A percentile compares a stretch with the other conserved stretches of the same genome.
Evolutionary conservation across 352 stramenopile genomes (phyloP).

Genomic region (Phytopythium delawarense): DNA sequence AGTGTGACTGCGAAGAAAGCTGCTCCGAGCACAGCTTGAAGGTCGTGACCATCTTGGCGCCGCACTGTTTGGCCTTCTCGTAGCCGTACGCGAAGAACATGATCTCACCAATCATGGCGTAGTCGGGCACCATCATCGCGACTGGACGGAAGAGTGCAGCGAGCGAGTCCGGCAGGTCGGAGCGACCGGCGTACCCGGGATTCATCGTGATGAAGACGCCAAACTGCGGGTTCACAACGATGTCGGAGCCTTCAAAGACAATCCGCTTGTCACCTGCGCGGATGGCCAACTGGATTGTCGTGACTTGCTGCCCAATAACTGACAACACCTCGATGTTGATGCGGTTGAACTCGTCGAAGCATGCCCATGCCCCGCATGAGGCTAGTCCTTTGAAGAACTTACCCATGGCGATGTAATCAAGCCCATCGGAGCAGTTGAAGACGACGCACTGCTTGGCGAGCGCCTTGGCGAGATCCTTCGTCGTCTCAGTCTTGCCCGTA

Average conservation of each 20-base stretch:
- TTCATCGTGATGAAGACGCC: constrained; percentile 92
- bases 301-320: constrained; percentile 88
- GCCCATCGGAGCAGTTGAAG: constrained; percentile 91
- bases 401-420: constrained; percentile 94
- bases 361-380: constrained; percentile 91
- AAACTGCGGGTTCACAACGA: constrained; percentile 91
- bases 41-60: constrained; percentile 86
- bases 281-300: constrained; percentile 89
- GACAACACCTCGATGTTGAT: constrained; percentile 89
- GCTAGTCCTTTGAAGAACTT: constrained; percentile 95
- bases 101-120: constrained; percentile 87
- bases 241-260: constrained; percentile 94
- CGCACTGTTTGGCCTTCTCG: constrained; percentile 30
- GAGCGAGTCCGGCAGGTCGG: constrained; percentile 84
- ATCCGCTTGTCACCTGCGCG: constrained; percentile 80
- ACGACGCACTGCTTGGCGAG: constrained; percentile 95
- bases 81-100: constrained; percentile 91
- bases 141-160: constrained; percentile 84
- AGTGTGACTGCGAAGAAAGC: constrained; percentile 87
- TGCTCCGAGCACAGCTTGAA: constrained; percentile 90
- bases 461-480: constrained; percentile 93
- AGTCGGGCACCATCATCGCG: constrained; percentile 92
- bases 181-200: constrained; percentile 82
- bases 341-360: constrained; percentile 90
- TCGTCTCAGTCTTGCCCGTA: constrained; percentile 95